These are phyloP conservation scores for Fusarium chlamydosporum DNA, from an alignment of 2,329 filamentous ascomycete genomes.

Conservation along the genomic window DNA sequence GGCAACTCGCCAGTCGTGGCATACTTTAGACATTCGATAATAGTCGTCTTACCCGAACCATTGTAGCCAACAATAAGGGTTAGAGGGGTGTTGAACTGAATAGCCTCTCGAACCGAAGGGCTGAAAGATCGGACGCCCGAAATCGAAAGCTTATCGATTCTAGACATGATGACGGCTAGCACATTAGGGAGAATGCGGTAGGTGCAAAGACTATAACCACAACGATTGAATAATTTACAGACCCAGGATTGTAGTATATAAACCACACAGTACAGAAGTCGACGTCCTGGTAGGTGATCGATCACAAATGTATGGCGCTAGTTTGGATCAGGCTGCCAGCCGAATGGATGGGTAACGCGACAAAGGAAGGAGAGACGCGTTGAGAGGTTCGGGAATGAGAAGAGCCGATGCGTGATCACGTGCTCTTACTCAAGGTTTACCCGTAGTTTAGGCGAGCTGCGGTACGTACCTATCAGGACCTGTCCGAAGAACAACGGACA, in stretches of 20 bases:
- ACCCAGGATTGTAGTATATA: not conserved
- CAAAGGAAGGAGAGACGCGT: conserved; percentile 28
- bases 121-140: conserved; percentile 88
- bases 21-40: conserved; percentile 99
- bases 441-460: conserved; percentile 20
- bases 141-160: conserved; percentile 91
- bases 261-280: not conserved
- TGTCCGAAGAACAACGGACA: not conserved
- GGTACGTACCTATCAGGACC: not conserved
- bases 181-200: conserved; percentile 18
- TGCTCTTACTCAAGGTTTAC: conserved; percentile 2
- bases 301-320: conserved; percentile 5
- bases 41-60: conserved; percentile 97
- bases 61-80: conserved; percentile 98
- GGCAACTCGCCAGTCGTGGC: conserved; percentile 94
- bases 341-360: conserved; percentile 35
- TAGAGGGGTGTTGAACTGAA: conserved; percentile 89
- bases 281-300: conserved; percentile 2
- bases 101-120: conserved; percentile 79
- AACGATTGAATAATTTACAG: conserved; percentile 9
- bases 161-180: conserved; percentile 69
- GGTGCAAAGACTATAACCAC: not conserved
- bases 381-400: conserved; percentile 8
- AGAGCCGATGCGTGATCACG: conserved; percentile 38
- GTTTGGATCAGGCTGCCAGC: conserved; percentile 23